A percentile compares a stretch with the other conserved stretches of the same genome.
phyloP scores from a whole-genome alignment of 176 grass and related monocot species.

The Oryza meyeriana region DNA sequence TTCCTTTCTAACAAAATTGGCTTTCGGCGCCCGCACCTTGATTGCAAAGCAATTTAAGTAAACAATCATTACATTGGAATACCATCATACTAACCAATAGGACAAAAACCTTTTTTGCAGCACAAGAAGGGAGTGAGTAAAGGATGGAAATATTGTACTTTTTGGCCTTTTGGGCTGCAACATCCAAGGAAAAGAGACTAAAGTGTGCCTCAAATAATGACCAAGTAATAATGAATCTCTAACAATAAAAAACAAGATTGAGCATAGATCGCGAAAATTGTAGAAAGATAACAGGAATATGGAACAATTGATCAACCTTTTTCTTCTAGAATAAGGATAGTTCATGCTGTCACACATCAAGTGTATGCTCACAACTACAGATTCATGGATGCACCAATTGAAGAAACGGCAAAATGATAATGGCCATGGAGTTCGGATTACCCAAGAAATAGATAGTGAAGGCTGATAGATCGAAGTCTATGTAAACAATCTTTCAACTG shows the following conservation, averaged over 20 bases:
- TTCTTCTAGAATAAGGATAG: background rate
- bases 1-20: background rate
- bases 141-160: background rate
- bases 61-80: constrained; percentile 5
- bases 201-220: constrained; percentile 18
- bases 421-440: background rate
- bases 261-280: background rate
- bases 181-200: background rate
- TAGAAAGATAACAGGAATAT: background rate
- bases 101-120: constrained; percentile 16
- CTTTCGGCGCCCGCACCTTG: constrained; percentile 29
- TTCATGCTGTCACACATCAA: background rate
- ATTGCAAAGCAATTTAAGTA: background rate
- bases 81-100: constrained; percentile 16
- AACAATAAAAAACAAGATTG: background rate
- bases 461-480: too few species aligned
- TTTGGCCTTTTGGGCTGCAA: background rate
- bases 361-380: background rate
- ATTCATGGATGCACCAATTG: background rate
- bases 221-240: background rate
- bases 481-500: background rate
- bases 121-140: background rate
- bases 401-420: background rate
- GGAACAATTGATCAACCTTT: constrained; percentile 21
- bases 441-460: background rate